Evolutionary conservation across 2,329 filamentous ascomycete genomes (phyloP).

Genomic region (Eurotiales sp.): DNA sequence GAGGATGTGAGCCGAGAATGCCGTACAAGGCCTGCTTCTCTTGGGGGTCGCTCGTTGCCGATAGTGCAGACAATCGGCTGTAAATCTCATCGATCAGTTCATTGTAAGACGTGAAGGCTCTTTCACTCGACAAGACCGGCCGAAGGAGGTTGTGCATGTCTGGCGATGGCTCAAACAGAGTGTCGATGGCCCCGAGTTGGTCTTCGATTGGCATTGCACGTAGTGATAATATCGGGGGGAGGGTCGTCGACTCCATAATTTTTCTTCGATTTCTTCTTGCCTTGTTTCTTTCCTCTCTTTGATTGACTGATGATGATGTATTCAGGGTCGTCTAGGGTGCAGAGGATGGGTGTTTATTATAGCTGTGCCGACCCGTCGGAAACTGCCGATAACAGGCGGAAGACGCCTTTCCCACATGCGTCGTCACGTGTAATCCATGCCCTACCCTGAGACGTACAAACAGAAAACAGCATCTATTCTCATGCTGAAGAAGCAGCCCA

Average conservation of each 20-base stretch:
- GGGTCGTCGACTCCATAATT: conserved; percentile 20
- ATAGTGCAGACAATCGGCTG: conserved; percentile 58
- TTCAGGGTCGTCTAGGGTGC: no score
- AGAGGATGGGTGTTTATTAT: no score
- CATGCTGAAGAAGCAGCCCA: no score
- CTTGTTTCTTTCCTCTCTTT: no score
- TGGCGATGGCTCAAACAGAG: conserved; percentile 78
- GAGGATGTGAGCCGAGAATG: conserved; percentile 77
- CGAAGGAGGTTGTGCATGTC: conserved; percentile 69
- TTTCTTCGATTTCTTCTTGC: no score
- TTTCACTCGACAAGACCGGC: conserved; percentile 58
- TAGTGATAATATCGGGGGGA: conserved; percentile 60
- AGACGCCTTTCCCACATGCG: not conserved
- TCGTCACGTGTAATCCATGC: no score
- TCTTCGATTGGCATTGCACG: conserved; percentile 52
- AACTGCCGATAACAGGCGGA: conserved; percentile 11
- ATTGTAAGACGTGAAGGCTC: conserved; percentile 65
- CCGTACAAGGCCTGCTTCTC: conserved; percentile 60
- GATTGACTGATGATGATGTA: no score
- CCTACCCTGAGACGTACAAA: no score
- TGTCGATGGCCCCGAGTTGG: conserved; percentile 60
- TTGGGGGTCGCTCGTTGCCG: conserved; percentile 47
- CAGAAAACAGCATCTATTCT: no score
- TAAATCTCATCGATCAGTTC: conserved; percentile 66
- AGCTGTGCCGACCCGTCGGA: not conserved